A percentile compares a stretch with the other conserved stretches of the same genome.
These are phyloP conservation scores for Lepraria neglecta DNA, from an alignment of 495 filamentous ascomycete species.

Conservation along the genomic window DNA sequence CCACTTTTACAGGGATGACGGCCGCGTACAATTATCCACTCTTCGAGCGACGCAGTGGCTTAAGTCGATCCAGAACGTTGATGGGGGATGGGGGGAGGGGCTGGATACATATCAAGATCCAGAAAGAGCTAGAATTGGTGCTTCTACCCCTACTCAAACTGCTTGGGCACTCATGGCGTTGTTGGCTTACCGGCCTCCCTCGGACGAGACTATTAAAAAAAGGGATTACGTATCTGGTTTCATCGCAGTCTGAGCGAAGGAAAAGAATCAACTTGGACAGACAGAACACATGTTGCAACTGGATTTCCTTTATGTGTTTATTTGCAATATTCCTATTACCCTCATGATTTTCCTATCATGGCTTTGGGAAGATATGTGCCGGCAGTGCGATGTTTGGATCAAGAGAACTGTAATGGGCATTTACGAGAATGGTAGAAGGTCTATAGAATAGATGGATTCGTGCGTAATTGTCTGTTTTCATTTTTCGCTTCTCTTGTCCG, in stretches of 20 bases:
- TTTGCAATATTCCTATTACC: conserved; percentile 34
- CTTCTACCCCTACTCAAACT: conserved; percentile 34
- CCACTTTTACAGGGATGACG: conserved; percentile 15
- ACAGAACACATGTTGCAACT: conserved; percentile 31
- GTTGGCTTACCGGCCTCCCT: conserved; percentile 23
- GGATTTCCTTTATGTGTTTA: conserved; percentile 37
- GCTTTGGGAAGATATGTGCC: conserved; percentile 33
- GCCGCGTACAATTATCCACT: not conserved
- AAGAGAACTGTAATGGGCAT: not conserved
- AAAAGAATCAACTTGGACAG: conserved; percentile 29
- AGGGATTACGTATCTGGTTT: conserved; percentile 29
- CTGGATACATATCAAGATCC: conserved; percentile 28
- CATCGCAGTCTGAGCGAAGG: conserved; percentile 15
- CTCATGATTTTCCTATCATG: conserved; percentile 40
- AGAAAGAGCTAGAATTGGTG: conserved; percentile 19
- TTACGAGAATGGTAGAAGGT: too few relatives aligned
- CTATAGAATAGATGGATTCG: too few relatives aligned
- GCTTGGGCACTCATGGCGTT: conserved; percentile 37
- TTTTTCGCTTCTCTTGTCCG: too few relatives aligned
- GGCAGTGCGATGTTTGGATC: not conserved
- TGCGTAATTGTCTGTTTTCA: too few relatives aligned
- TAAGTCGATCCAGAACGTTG: conserved; percentile 30
- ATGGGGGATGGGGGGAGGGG: conserved; percentile 38
- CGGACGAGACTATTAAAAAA: conserved; percentile 21
- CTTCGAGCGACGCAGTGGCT: conserved; percentile 21